phyloP scores from a whole-genome alignment of 306 rosid genomes.

The Senna siamea region DNA sequence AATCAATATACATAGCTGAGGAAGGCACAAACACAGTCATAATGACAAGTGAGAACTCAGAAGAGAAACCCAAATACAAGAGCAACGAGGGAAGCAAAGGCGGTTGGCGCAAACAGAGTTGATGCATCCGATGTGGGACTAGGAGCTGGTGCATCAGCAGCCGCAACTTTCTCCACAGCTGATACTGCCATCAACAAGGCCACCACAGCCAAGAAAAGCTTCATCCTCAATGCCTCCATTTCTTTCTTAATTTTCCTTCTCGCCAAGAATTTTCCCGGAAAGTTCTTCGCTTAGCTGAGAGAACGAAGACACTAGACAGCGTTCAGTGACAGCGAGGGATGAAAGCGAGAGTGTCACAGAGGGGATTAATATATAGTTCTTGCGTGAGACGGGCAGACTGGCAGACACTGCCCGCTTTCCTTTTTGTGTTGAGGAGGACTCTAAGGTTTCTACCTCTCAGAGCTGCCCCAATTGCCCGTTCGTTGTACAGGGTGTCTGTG shows the following conservation, averaged over 20 bases:
- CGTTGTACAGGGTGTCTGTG: slow-evolving; percentile 12
- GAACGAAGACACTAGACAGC: not conserved
- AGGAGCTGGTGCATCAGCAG: slow-evolving; percentile 47
- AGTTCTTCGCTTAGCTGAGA: not conserved
- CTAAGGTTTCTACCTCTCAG: not conserved
- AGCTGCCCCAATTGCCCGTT: not conserved
- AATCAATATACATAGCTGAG: not conserved
- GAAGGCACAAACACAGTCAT: too few relatives aligned
- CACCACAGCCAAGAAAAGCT: slow-evolving; percentile 19
- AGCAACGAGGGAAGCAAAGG: slow-evolving; percentile 41
- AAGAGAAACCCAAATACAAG: slow-evolving; percentile 39
- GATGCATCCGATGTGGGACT: slow-evolving; percentile 58
- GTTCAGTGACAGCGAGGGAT: not conserved
- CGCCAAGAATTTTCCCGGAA: not conserved
- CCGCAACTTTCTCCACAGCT: slow-evolving; percentile 18
- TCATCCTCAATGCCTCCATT: slow-evolving; percentile 48
- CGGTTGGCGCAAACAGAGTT: slow-evolving; percentile 35
- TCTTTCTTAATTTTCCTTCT: not conserved
- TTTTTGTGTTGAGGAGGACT: not conserved
- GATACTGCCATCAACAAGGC: slow-evolving; percentile 34
- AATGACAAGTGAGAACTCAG: not conserved
- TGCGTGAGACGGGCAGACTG: not conserved
- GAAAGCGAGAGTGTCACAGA: not conserved
- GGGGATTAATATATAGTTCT: slow-evolving; percentile 32
- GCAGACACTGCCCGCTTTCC: not conserved